Base-by-base conservation (phyloP, 805 yeast genomes). In the Metschnikowia borealis region DNA sequence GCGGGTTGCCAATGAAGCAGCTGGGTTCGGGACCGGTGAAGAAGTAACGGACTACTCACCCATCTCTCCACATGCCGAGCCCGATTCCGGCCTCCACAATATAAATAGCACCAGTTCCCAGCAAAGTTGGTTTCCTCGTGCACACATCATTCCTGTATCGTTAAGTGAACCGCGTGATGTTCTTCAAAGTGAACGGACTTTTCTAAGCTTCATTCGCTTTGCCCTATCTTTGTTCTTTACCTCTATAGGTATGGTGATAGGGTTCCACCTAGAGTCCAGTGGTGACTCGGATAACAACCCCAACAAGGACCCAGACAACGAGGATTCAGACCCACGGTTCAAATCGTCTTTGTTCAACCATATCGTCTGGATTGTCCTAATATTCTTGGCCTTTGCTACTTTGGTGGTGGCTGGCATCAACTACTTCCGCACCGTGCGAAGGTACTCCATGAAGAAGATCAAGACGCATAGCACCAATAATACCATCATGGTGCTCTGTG, bases 121-220 rank as follows among this genome's bases (percentile, higher is more conserved):
- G 38, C 43, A 48, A 15, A 44, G 35, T 3, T 52, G 54, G 50
- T 55, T 54, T n/a, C 57, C 57, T 6, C 32, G 42, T 35, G 40
- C 53, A 2, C 53, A 54, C 17, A 44, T 54, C 13, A 44, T 55
- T 14, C 45, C 48, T 3, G 54, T 55, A 15, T 46, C 53, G 4
- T 54, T 57, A 35, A 55, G 59, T 35, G 83, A 80, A 57, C 83
- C 84, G 1, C 63, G 84, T 38, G 84, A 80, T 59, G 75, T 77
- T 7, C 62, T 79, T 15, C 81, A 79, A 68, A 72, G 75, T 48
- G 84, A 80, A 56, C 62, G 84, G 34, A 80, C 83, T 1, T 73
- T 79, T 17, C 62, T 80, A 14, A 67, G 79, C 29, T 79, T 80
- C 67, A 60, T 78, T 39, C 65, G 79, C 47, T 76, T 79, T 55